Conservation (phyloP, 306 rosid genomes). For the Amphicarpaea edgeworthii region DNA sequence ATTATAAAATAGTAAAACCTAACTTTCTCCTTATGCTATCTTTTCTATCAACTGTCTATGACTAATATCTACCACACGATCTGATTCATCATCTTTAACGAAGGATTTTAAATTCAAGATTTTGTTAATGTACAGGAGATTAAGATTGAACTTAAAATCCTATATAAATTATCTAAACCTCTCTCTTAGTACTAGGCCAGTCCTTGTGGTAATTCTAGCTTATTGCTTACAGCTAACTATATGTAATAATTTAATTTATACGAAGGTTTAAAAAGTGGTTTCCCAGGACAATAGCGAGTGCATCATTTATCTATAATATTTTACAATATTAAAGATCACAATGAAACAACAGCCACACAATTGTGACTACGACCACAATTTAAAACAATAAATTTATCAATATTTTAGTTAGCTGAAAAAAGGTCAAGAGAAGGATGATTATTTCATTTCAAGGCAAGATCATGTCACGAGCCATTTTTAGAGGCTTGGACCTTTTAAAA, state of each 20-base stretch:
- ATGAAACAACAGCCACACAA: background rate
- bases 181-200: too few relatives aligned
- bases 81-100: too few relatives aligned
- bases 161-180: too few relatives aligned
- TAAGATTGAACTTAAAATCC: background rate
- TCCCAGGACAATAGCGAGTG: background rate
- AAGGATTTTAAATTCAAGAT: too few relatives aligned
- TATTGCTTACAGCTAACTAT: background rate
- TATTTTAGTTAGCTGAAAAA: background rate
- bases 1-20: background rate
- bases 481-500: background rate
- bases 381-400: background rate
- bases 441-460: background rate
- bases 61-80: too few relatives aligned
- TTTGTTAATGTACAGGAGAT: too few relatives aligned
- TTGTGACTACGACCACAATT: background rate
- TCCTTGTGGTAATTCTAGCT: too few relatives aligned
- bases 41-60: too few relatives aligned
- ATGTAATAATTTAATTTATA: too few relatives aligned
- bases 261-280: background rate
- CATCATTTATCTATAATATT: background rate
- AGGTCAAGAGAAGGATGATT: background rate
- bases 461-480: conserved; percentile 20
- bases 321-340: background rate
- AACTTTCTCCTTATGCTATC: conserved; percentile 18